Percentiles rank a stretch among this genome's conserved stretches.
Conservation (phyloP, 2,329 filamentous ascomycete genomes). For the Trichoderma aggressivum region DNA sequence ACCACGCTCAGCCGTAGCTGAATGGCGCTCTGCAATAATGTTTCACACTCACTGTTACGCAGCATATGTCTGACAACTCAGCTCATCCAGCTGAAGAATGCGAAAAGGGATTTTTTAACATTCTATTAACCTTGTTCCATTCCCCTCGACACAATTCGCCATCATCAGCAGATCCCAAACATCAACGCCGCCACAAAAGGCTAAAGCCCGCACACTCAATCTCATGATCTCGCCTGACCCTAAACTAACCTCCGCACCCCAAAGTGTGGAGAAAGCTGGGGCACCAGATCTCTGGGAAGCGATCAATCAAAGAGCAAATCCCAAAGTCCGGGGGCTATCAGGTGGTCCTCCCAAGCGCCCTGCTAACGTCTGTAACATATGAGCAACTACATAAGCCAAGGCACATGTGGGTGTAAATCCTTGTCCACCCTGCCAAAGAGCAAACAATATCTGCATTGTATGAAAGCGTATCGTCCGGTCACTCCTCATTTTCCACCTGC, state of each 20-base stretch:
- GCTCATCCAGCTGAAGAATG: background rate
- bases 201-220: background rate
- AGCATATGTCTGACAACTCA: background rate
- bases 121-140: background rate
- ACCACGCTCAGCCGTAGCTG: background rate
- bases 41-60: background rate
- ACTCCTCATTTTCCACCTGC: background rate
- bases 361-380: background rate
- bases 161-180: background rate
- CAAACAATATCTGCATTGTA: background rate
- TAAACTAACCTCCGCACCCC: background rate
- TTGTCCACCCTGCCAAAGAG: background rate
- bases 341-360: background rate
- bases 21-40: background rate
- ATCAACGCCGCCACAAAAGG: background rate
- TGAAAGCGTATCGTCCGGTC: background rate
- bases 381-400: background rate
- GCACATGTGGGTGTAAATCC: background rate
- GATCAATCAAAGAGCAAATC: background rate
- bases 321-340: no score
- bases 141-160: background rate
- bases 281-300: background rate
- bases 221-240: background rate
- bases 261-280: background rate
- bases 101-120: background rate